Evolutionary conservation across 768 basidiomycete genomes (phyloP), one percentile per base, ranked within the genome.

Genomic region (Peribolospora baueri): DNA sequence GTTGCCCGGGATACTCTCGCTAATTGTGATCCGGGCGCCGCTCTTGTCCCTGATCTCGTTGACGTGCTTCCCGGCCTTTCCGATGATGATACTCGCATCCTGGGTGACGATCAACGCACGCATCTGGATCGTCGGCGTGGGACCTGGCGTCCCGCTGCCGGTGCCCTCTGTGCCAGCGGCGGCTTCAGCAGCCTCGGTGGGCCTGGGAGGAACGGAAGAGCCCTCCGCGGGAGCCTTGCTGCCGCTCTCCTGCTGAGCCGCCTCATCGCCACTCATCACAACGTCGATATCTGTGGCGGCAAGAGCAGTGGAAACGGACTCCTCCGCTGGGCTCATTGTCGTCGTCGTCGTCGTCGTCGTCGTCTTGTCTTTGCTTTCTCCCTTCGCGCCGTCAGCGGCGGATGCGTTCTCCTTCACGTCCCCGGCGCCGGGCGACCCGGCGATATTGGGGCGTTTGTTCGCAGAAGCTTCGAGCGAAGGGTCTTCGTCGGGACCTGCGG

Each of bases 31-130:
- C 51, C 87, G 76, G 10, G 91, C 90, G 48, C 86, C 87, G 60
- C 85, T 88, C 73, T 91, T 93, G 68, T 97, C 93, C 58, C 93
- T 75, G 59, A 98, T 97, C 69, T 98, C 93, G 63, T 93, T 95
- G 62, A 98, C 90, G 70, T 97, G 93, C 48, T 82, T 76, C 60
- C 91, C 91, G 51, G 57, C 83, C 69, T 87, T 86, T 43, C 93
- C 93, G 61, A 98, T 98, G 72, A 97, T 97, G 70, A 98, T 91
- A 54, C 86, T 90, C 9, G 93, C 93, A 69, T 98, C 93, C 70
- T 95, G 90, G 7, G 93, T 97, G 62, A 98, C 93, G 65, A 98
- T 98, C 64, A 98, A 73, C 67, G 87, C 90, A 49, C 91, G 80
- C 87, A 98, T 91, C 64, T 90, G 83, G 62, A 98, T 98, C 69